Conservation (phyloP, 768 basidiomycete genomes). For the Naganishia vishniacii region DNA sequence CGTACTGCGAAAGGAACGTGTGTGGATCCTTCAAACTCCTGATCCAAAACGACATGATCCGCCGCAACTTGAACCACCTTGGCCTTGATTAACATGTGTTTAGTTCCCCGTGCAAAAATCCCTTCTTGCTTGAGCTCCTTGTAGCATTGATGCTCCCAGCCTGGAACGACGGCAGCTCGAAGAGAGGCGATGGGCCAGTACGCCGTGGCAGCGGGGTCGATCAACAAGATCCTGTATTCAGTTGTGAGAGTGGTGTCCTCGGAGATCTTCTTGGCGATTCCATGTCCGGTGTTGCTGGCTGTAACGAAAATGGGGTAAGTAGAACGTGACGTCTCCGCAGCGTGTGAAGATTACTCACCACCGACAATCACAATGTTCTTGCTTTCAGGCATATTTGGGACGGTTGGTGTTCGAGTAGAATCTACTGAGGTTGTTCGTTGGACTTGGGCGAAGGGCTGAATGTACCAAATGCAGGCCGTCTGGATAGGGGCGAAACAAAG, state of each 20-base stretch:
- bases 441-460: too few relatives aligned
- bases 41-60: conserved; percentile 38
- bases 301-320: conserved; percentile 1
- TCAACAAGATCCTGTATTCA: conserved; percentile 40
- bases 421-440: too few relatives aligned
- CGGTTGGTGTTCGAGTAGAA: too few relatives aligned
- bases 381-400: conserved; percentile 29
- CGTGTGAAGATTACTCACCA: conserved; percentile 29
- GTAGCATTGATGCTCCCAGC: conserved; percentile 42
- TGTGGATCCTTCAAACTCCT: conserved; percentile 40
- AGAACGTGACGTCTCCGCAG: conserved; percentile 2
- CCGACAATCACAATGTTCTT: conserved; percentile 47
- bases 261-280: conserved; percentile 33
- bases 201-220: conserved; percentile 36
- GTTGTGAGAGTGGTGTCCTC: conserved; percentile 29
- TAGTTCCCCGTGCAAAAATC: conserved; percentile 34
- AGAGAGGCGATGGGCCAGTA: conserved; percentile 40
- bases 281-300: conserved; percentile 39
- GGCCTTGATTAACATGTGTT: conserved; percentile 38
- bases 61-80: conserved; percentile 40
- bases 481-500: too few relatives aligned
- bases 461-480: too few relatives aligned
- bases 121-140: conserved; percentile 33
- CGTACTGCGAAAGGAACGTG: conserved; percentile 44
- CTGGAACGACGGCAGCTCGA: conserved; percentile 42